These are phyloP conservation scores for Moesziomyces globuligerus DNA, from an alignment of 1,284 basidiomycete genomes.

Conservation along the genomic window DNA sequence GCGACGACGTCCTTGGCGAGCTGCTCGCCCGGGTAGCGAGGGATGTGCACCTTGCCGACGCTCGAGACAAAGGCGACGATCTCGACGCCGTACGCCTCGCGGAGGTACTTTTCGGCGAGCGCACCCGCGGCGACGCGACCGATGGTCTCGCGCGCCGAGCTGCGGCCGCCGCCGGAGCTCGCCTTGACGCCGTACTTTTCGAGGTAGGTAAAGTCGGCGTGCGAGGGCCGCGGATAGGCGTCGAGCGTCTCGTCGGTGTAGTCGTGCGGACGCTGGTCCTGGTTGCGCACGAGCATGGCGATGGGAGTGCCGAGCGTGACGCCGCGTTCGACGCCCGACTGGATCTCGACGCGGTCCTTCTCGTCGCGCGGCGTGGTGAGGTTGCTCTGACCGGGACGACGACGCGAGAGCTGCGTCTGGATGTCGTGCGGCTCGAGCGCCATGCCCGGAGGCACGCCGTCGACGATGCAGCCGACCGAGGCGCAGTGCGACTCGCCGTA, in stretches of 20 bases:
- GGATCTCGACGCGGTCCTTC: conserved; percentile 92
- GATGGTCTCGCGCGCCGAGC: conserved; percentile 95
- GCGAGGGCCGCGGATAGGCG: conserved; percentile 93
- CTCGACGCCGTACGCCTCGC: conserved; percentile 85
- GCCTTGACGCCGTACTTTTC: conserved; percentile 98
- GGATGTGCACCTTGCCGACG: conserved; percentile 89
- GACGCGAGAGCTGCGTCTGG: conserved; percentile 88
- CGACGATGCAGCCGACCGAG: conserved; percentile 96
- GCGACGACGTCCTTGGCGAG: conserved; percentile 40
- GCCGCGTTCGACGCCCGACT: conserved; percentile 92
- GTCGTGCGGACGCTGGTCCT: conserved; percentile 97
- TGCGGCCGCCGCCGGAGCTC: conserved; percentile 92
- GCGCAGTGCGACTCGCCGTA: conserved; percentile 98
- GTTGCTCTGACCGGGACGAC: conserved; percentile 94
- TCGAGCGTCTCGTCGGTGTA: conserved; percentile 90
- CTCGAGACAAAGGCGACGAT: conserved; percentile 97
- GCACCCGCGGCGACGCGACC: conserved; percentile 97
- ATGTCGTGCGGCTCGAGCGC: conserved; percentile 83
- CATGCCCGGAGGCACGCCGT: conserved; percentile 94
- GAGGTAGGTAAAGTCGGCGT: conserved; percentile 98
- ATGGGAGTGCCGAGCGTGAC: conserved; percentile 98
- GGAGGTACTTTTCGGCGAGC: conserved; percentile 96
- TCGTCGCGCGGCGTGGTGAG: conserved; percentile 94
- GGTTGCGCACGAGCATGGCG: conserved; percentile 92
- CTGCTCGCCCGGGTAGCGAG: conserved; percentile 63